Percentiles rank a stretch among this genome's conserved stretches.
Evolutionary conservation across 345 rosid genomes (phyloP).

Genomic region (Rhodamnia rubescens): DNA sequence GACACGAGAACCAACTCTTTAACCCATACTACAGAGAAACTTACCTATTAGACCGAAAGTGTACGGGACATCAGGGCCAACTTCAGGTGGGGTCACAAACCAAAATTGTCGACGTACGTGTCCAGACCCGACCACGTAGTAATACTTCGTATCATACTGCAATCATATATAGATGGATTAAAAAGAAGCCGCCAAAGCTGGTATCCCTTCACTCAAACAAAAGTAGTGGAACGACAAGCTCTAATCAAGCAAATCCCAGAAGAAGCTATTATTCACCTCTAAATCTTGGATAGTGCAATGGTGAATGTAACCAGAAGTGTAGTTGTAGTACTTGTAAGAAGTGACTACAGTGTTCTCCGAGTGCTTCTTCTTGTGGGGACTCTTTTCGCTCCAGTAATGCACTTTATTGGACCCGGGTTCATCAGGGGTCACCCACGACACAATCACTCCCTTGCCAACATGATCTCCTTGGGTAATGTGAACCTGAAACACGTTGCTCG

Average conservation of each 20-base stretch:
- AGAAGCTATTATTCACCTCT: conserved; percentile 11
- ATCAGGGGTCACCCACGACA: conserved; percentile 30
- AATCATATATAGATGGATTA: not conserved
- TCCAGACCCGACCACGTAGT: conserved; percentile 21
- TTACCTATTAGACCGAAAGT: conserved; percentile 35
- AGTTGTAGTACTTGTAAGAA: conserved; percentile 20
- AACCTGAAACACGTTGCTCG: conserved; percentile 8
- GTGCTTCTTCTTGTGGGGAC: not conserved
- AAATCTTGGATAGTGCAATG: conserved; percentile 27
- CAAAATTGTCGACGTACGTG: conserved; percentile 23
- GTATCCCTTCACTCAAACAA: not conserved
- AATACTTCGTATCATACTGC: conserved; percentile 32
- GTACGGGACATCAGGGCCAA: conserved; percentile 27
- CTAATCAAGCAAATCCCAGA: not conserved
- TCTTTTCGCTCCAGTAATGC: conserved; percentile 14
- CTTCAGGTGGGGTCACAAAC: conserved; percentile 31
- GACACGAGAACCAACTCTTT: not conserved
- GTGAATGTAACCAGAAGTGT: conserved; percentile 38
- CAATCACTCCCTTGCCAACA: conserved; percentile 29
- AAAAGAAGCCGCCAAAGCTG: not conserved
- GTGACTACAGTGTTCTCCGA: conserved; percentile 9
- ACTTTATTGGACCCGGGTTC: conserved; percentile 13
- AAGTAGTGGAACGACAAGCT: not conserved
- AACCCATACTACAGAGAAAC: not conserved
- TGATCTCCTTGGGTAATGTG: conserved; percentile 37